Conservation (phyloP, 495 filamentous ascomycete species). For the Podospora pseudocomata region DNA sequence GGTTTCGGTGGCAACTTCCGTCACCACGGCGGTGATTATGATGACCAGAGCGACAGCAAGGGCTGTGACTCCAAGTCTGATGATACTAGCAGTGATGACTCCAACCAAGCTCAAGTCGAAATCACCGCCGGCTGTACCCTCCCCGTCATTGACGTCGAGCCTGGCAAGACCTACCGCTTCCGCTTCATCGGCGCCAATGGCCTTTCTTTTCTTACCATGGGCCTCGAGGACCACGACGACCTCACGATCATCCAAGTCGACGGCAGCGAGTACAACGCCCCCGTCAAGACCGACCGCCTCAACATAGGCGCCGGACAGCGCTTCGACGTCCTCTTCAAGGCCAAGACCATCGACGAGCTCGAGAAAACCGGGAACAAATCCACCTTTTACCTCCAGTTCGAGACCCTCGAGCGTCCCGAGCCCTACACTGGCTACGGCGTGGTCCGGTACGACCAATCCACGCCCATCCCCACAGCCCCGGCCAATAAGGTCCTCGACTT, state of each 20-base stretch:
- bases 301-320: constrained; percentile 56
- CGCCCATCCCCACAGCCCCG: constrained; percentile 18
- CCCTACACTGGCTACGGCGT: constrained; percentile 48
- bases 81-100: background rate
- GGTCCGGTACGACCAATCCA: constrained; percentile 44
- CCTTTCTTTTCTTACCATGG: constrained; percentile 48
- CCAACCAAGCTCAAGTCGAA: constrained; percentile 14
- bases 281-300: constrained; percentile 44
- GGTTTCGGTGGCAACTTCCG: background rate
- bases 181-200: constrained; percentile 54
- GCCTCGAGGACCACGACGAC: constrained; percentile 49
- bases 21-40: too few species aligned
- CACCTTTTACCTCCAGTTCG: constrained; percentile 54
- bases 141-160: constrained; percentile 51
- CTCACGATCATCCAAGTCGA: constrained; percentile 55
- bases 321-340: constrained; percentile 50
- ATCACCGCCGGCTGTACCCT: constrained; percentile 42
- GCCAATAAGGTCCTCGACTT: constrained; percentile 36
- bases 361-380: constrained; percentile 37
- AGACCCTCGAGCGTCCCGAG: constrained; percentile 46
- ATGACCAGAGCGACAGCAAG: background rate
- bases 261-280: constrained; percentile 53
- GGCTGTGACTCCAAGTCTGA: background rate
- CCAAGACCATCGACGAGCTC: constrained; percentile 44
- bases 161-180: constrained; percentile 55